phyloP scores from a whole-genome alignment of 2,329 filamentous ascomycete genomes.

The Aureobasidium lini region DNA sequence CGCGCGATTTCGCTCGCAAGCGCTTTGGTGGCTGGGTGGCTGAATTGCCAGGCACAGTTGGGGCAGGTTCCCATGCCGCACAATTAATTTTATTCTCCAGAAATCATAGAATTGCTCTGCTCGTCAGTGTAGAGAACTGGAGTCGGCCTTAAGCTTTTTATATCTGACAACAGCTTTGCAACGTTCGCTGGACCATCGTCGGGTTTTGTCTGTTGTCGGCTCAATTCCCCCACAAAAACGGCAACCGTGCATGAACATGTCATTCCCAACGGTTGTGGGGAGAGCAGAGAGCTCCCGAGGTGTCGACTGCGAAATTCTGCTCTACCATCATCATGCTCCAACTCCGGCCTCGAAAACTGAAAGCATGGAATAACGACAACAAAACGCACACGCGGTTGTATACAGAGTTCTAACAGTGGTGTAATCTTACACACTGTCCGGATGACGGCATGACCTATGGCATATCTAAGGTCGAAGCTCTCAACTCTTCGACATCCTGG shows the following conservation, averaged over 20 bases:
- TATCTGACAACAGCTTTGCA: neutral
- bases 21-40: conserved; percentile 12
- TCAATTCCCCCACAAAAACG: neutral
- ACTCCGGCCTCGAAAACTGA: no score
- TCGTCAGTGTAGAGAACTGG: neutral
- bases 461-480: no score
- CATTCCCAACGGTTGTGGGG: conserved; percentile 5
- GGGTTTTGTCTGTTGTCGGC: neutral
- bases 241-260: neutral
- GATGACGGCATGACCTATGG: no score
- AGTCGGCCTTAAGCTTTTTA: neutral
- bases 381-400: no score
- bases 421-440: no score
- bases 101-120: neutral
- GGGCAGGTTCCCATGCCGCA: neutral
- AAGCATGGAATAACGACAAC: no score
- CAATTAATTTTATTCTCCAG: neutral
- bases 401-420: no score
- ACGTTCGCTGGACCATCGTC: neutral
- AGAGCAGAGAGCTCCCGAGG: neutral
- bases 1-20: conserved; percentile 7
- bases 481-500: no score
- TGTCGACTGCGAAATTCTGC: no score
- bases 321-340: no score
- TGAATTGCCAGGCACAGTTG: neutral